phyloP scores from a whole-genome alignment of 108 stramenopile genomes.

The Nannochloropsis salina region DNA sequence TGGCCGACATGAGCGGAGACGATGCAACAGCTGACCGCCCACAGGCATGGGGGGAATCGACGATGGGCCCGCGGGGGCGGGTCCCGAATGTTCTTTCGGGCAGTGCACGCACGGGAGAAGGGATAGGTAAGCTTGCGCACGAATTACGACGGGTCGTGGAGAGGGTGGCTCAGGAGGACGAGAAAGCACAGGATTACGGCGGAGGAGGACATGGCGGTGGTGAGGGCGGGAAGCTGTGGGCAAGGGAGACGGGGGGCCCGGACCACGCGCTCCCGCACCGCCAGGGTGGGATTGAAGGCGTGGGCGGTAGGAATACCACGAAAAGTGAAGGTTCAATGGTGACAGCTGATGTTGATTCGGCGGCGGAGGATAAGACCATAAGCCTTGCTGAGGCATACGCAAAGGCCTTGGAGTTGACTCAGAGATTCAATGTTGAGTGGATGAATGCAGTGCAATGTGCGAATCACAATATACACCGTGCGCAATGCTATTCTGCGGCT shows the following conservation, averaged over 20 bases:
- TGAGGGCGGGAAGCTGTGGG: background rate
- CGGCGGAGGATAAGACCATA: background rate
- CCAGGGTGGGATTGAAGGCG: background rate
- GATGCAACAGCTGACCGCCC: background rate
- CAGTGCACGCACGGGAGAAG: background rate
- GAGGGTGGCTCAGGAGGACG: background rate
- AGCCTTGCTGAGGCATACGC: background rate
- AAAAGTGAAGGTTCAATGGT: background rate
- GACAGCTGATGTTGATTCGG: background rate
- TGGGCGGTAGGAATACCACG: background rate
- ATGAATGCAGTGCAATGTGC: background rate
- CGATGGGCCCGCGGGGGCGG: background rate
- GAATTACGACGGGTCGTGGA: background rate
- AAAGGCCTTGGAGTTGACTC: background rate
- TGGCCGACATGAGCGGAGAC: background rate
- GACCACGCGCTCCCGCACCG: background rate
- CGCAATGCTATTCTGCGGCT: background rate
- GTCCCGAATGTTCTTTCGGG: background rate
- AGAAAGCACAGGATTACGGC: background rate
- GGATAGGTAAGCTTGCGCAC: background rate
- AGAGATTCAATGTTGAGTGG: background rate
- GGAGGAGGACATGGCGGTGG: background rate
- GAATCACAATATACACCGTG: background rate
- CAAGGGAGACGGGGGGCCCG: background rate
- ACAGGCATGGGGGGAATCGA: background rate